A percentile compares a stretch with the other conserved stretches of the same genome.
These are phyloP conservation scores for Podospora pseudoanserina DNA, from an alignment of 495 filamentous ascomycete genomes.

Conservation along the genomic window DNA sequence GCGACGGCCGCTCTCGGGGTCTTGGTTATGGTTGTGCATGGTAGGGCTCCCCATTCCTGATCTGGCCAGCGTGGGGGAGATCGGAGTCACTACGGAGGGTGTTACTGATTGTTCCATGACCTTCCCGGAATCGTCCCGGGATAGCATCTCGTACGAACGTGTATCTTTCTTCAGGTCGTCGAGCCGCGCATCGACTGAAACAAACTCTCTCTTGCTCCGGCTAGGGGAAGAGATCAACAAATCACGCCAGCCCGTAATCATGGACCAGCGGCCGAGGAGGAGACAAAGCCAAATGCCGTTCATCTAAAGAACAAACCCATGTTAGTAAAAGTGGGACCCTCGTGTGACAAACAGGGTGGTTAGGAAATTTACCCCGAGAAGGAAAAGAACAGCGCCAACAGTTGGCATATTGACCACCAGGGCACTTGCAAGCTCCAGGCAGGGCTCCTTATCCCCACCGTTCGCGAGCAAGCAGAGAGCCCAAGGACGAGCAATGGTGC, in stretches of 20 bases:
- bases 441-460: slow-evolving; percentile 62
- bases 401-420: slow-evolving; percentile 70
- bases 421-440: slow-evolving; percentile 53
- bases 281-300: slow-evolving; percentile 83
- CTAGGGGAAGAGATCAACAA: slow-evolving; percentile 47
- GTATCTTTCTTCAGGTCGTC: slow-evolving; percentile 56
- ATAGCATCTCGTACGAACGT: slow-evolving; percentile 81
- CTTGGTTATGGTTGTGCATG: slow-evolving; percentile 11
- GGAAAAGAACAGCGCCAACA: slow-evolving; percentile 72
- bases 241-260: slow-evolving; percentile 80
- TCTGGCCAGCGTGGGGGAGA: slow-evolving; percentile 36
- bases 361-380: slow-evolving; percentile 63
- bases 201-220: slow-evolving; percentile 66
- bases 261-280: slow-evolving; percentile 73
- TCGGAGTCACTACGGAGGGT: slow-evolving; percentile 47
- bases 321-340: neutral
- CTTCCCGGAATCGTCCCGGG: slow-evolving; percentile 47
- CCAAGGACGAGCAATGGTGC: slow-evolving; percentile 56
- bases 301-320: slow-evolving; percentile 44
- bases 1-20: slow-evolving; percentile 33
- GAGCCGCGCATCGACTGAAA: slow-evolving; percentile 74
- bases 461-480: slow-evolving; percentile 61
- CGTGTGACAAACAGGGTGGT: neutral
- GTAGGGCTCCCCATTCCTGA: slow-evolving; percentile 34
- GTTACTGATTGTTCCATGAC: slow-evolving; percentile 41